Conservation (phyloP, 1,284 basidiomycete species). For the Cryptococcus amylolentus region DNA sequence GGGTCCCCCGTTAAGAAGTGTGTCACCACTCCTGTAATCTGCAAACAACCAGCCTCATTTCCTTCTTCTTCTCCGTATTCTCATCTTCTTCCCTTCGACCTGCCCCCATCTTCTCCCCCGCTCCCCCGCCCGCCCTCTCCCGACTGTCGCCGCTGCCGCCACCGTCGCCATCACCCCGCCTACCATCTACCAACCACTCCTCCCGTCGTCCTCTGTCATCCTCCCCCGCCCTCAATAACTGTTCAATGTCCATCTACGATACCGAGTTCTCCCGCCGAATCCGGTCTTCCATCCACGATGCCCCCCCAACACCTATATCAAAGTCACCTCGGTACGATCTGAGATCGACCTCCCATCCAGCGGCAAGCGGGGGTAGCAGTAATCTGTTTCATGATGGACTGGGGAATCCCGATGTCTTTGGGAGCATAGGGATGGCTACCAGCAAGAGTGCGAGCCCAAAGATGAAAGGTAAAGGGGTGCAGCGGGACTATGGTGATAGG, state of each 20-base stretch:
- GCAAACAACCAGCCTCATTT: neutral
- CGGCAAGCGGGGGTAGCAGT: neutral
- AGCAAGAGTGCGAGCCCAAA: slow-evolving; percentile 26
- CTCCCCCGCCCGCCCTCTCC: neutral
- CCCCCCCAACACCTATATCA: slow-evolving; percentile 9
- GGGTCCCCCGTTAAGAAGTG: too few relatives aligned
- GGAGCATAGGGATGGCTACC: slow-evolving; percentile 25
- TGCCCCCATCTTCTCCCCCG: neutral
- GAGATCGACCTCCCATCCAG: slow-evolving; percentile 1
- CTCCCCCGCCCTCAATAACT: neutral
- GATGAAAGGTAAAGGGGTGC: slow-evolving; percentile 31
- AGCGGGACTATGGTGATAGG: slow-evolving; percentile 49
- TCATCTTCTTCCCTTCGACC: neutral
- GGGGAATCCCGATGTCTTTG: slow-evolving; percentile 34
- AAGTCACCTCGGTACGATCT: slow-evolving; percentile 10
- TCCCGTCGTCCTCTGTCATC: neutral
- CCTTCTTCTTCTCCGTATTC: neutral
- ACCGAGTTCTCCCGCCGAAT: slow-evolving; percentile 39
- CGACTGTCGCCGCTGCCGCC: neutral
- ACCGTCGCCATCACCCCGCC: neutral
- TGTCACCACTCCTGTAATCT: neutral
- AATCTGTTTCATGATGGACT: neutral
- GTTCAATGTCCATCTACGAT: slow-evolving; percentile 33
- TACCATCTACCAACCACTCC: neutral
- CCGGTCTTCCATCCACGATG: slow-evolving; percentile 19